These are phyloP conservation scores for Hordeum pubiflorum DNA, from an alignment of 202 grass and related monocot species.

Conservation along the genomic window DNA sequence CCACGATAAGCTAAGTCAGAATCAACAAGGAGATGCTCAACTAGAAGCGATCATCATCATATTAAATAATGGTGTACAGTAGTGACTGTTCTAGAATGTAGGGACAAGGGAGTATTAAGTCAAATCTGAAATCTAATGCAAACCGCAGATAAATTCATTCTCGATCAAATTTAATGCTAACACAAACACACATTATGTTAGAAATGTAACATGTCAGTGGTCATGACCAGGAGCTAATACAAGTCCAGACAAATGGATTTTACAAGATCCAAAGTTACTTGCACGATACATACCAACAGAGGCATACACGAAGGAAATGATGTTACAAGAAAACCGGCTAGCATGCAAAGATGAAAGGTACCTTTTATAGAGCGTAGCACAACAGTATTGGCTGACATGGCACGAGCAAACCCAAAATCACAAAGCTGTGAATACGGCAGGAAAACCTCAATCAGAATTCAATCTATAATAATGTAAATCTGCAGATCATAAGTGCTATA, in stretches of 20 bases:
- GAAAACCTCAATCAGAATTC: neutral
- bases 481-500: constrained; percentile 7
- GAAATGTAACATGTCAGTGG: neutral
- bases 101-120: neutral
- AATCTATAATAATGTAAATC: neutral
- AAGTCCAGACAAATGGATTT: neutral
- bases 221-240: neutral
- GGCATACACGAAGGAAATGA: neutral
- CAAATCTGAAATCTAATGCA: neutral
- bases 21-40: neutral
- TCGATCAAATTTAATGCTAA: neutral
- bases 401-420: constrained; percentile 97
- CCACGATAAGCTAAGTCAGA: constrained; percentile 5
- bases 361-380: constrained; percentile 96
- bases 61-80: neutral
- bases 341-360: constrained; percentile 20
- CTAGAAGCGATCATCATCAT: neutral
- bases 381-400: constrained; percentile 96
- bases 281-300: neutral
- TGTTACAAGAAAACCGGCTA: neutral
- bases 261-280: neutral
- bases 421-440: constrained; percentile 59
- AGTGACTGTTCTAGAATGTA: neutral
- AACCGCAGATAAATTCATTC: neutral
- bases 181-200: constrained; percentile 1